Conservation (phyloP, 2,329 filamentous ascomycete genomes). For the Penicillium sp. region DNA sequence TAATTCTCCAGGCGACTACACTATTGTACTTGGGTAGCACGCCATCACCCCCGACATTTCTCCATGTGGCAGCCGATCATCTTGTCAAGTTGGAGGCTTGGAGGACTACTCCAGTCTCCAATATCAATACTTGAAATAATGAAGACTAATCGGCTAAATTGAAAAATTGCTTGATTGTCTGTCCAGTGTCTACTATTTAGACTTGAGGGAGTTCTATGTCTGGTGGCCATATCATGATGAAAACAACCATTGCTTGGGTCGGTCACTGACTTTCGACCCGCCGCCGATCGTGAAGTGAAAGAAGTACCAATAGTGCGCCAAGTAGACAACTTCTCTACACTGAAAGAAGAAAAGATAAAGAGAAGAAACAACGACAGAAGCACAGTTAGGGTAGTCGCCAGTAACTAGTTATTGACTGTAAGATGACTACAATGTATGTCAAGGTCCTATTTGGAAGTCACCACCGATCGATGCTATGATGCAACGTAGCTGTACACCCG, state of each 20-base stretch:
- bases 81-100: no score
- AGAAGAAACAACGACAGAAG: not conserved
- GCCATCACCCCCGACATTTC: no score
- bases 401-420: no score
- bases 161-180: not conserved
- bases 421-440: no score
- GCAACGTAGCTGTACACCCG: no score
- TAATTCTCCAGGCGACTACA: no score
- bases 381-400: not conserved
- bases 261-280: not conserved
- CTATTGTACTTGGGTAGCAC: no score
- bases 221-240: not conserved
- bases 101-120: not conserved
- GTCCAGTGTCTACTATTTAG: not conserved
- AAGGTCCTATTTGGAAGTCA: no score
- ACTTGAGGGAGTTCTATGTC: not conserved
- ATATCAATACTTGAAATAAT: no score
- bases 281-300: not conserved
- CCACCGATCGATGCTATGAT: no score
- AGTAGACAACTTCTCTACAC: not conserved
- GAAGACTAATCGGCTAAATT: not conserved
- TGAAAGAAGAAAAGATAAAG: not conserved
- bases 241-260: not conserved
- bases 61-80: no score
- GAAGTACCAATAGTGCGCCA: not conserved